phyloP scores from a whole-genome alignment of 768 basidiomycete species.

The Kwoniella sp. region DNA sequence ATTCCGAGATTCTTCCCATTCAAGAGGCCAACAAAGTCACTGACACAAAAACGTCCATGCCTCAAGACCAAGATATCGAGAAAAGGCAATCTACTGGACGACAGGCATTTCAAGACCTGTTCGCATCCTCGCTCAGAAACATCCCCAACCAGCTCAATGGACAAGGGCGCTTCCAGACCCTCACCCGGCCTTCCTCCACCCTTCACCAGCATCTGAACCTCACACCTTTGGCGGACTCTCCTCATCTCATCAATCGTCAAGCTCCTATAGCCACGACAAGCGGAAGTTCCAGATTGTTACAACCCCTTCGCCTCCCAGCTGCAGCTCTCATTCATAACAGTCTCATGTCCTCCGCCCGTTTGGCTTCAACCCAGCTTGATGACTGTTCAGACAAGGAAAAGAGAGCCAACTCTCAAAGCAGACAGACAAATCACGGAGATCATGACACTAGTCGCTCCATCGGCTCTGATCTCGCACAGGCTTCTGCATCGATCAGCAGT shows the following conservation, averaged over 20 bases:
- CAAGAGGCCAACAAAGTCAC: too few species aligned
- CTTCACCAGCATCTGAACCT: not conserved
- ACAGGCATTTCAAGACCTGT: not conserved
- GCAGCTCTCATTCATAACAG: too few species aligned
- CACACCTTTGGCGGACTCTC: not conserved
- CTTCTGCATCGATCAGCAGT: too few species aligned
- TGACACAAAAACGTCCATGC: not conserved
- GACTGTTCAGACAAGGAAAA: not conserved
- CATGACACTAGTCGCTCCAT: too few species aligned
- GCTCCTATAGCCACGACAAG: not conserved
- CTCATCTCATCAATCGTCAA: not conserved
- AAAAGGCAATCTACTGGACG: not conserved
- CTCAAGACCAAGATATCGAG: not conserved
- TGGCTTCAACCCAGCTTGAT: not conserved
- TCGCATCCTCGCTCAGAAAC: not conserved
- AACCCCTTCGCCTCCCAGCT: too few species aligned
- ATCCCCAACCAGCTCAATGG: not conserved
- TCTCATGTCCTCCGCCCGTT: too few species aligned
- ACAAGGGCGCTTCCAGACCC: not conserved
- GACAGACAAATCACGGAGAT: not conserved
- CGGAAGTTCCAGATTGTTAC: not conserved
- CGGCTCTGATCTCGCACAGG: too few species aligned
- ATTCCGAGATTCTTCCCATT: too few species aligned
- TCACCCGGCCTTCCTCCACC: not conserved
- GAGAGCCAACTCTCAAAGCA: not conserved